Evolutionary conservation across 768 basidiomycete species (phyloP).

Genomic region (Pleurotus ostreatus): DNA sequence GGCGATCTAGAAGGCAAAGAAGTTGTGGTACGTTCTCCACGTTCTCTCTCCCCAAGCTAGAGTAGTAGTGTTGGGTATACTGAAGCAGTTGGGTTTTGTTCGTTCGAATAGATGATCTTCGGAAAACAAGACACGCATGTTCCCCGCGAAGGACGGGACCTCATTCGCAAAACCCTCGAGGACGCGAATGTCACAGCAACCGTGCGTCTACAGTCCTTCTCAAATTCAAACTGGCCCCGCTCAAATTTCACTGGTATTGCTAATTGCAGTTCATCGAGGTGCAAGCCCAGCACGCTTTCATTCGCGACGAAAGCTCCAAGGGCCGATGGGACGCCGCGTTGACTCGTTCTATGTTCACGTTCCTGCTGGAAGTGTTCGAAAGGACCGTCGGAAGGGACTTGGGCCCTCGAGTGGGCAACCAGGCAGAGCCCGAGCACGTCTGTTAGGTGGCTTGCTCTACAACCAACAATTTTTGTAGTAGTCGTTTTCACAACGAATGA

Average conservation of each 20-base stretch:
- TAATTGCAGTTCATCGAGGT: constrained; percentile 80
- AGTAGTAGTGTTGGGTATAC: neutral
- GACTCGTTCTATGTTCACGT: constrained; percentile 71
- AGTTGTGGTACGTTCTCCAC: constrained; percentile 56
- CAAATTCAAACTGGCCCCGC: neutral
- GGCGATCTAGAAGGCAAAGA: constrained; percentile 81
- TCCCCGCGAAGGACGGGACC: constrained; percentile 78
- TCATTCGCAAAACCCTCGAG: constrained; percentile 81
- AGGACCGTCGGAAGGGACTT: constrained; percentile 84
- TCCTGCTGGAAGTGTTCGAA: constrained; percentile 93
- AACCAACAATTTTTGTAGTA: neutral
- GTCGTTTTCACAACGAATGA: neutral
- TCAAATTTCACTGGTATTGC: neutral
- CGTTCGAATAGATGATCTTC: constrained; percentile 73
- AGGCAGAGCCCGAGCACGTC: constrained; percentile 68
- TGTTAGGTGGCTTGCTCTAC: constrained; percentile 40
- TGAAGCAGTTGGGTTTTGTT: too few relatives aligned
- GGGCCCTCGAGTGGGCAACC: constrained; percentile 53
- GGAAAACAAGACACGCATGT: constrained; percentile 98
- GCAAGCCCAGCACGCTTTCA: constrained; percentile 96
- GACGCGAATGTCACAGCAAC: constrained; percentile 70
- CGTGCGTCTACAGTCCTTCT: constrained; percentile 37
- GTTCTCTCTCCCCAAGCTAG: too few relatives aligned
- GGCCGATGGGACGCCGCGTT: constrained; percentile 96
- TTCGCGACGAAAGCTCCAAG: constrained; percentile 88